Conservation (phyloP, 2,329 filamentous ascomycete species). For the Fusarium armeniacum region DNA sequence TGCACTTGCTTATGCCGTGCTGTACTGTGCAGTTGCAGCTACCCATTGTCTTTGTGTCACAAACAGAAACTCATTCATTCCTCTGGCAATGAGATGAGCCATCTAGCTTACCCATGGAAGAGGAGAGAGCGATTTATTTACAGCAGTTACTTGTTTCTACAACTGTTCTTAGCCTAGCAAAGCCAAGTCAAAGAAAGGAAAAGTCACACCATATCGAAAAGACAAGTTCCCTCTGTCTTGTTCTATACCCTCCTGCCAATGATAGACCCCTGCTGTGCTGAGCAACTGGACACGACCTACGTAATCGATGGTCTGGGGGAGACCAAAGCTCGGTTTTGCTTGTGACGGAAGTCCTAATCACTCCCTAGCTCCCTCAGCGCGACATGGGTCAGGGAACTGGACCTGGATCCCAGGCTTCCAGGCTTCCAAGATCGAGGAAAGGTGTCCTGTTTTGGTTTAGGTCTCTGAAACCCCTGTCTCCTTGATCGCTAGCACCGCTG, state of each 20-base stretch:
- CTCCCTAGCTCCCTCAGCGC: conserved; percentile 20
- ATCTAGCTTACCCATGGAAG: not conserved
- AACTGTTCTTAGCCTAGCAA: not conserved
- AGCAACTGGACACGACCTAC: conserved; percentile 39
- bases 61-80: conserved; percentile 15
- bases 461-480: conserved; percentile 36
- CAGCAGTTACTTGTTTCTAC: conserved; percentile 11
- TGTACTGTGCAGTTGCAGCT: conserved; percentile 30
- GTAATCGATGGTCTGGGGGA: conserved; percentile 47
- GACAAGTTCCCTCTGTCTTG: conserved; percentile 13
- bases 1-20: conserved; percentile 25
- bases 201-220: conserved; percentile 30
- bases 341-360: conserved; percentile 21
- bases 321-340: conserved; percentile 27
- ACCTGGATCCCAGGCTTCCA: conserved; percentile 11
- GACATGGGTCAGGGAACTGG: conserved; percentile 19
- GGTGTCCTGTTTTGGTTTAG: conserved; percentile 25
- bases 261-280: conserved; percentile 44
- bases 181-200: conserved; percentile 9
- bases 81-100: not conserved
- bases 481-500: conserved; percentile 22
- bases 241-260: conserved; percentile 17
- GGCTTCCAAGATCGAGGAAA: conserved; percentile 40
- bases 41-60: conserved; percentile 30
- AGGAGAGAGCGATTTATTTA: conserved; percentile 8